These are phyloP conservation scores for Scheffersomyces amazonensis DNA, from an alignment of 805 yeast genomes.

Conservation along the genomic window DNA sequence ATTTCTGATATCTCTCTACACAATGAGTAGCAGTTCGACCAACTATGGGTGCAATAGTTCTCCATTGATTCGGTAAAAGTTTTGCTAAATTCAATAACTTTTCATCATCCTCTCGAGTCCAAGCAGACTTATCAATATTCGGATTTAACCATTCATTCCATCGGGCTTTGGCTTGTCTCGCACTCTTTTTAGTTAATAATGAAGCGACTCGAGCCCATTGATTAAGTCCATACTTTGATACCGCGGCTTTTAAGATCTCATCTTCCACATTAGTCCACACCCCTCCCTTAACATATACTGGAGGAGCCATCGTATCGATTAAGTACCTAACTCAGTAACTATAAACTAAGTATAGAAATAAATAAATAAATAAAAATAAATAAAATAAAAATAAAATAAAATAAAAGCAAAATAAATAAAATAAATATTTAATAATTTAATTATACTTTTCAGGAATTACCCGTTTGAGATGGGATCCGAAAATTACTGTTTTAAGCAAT, in stretches of 20 bases:
- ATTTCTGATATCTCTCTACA: conserved; percentile 75
- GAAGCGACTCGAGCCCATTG: conserved; percentile 96
- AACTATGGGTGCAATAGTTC: conserved; percentile 76
- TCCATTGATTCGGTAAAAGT: conserved; percentile 89
- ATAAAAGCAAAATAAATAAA: too few species aligned
- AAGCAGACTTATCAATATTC: conserved; percentile 54
- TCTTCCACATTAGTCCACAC: conserved; percentile 87
- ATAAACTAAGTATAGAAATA: too few species aligned
- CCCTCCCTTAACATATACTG: conserved; percentile 79
- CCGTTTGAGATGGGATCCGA: too few species aligned
- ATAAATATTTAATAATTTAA: too few species aligned
- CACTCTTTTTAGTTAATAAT: conserved; percentile 76
- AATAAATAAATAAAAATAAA: too few species aligned
- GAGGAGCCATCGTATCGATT: conserved; percentile 47
- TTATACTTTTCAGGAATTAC: too few species aligned
- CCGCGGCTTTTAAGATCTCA: conserved; percentile 85
- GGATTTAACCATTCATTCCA: conserved; percentile 93
- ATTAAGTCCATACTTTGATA: conserved; percentile 87
- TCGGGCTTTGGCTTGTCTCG: conserved; percentile 87
- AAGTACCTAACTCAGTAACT: too few species aligned
- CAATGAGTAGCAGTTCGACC: conserved; percentile 87
- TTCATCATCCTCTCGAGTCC: conserved; percentile 78
- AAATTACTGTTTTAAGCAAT: too few species aligned
- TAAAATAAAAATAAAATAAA: too few species aligned
- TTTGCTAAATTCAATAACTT: conserved; percentile 63